Evolutionary conservation across 2,329 filamentous ascomycete species (phyloP), one percentile per base, ranked within the genome.

Genomic region (Aspergillus texensis): DNA sequence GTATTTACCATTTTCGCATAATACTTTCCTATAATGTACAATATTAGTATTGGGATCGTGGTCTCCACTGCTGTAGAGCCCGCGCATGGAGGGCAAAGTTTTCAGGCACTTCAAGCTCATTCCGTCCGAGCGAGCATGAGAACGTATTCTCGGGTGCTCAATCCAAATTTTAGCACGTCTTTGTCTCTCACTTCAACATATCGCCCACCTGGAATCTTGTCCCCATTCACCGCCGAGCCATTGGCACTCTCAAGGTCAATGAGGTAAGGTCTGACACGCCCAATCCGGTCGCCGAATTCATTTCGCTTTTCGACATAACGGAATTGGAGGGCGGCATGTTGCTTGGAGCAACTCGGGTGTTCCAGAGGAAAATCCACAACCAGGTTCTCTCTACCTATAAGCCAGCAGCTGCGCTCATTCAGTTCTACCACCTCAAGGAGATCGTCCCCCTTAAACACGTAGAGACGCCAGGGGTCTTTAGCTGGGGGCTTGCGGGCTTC

Each of bases 321-420:
- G 73, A 99, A 99, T 76, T 99, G 95, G 50, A 99, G 86, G 10
- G 94, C 95, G 0, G 94, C 94, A 77, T 99, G 95, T 79, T 99
- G 95, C 78, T 96, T 96, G 76, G 93, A 96, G 72, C 93, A 89
- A 77, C 93, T 97, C 0, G 94, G 93, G 75, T 99, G 94, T 74
- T 96, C 93, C 9, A 96, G 87, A 2, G 88, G 82, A 62, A 97
- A 83, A 75, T 99, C 95, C 2, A 92, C 93, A 4, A 99, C 90
- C 6, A 89, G 82, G 59, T 85, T 78, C 71, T 97, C 94, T 54
- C 94, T 85, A 0, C 95, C 95, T 10, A 97, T 82, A 28, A 99
- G 82, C 95, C 95, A 99, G 80, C 93, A 97, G 73, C 90, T 96
- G 64, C 92, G 88, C 61, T 84, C 80, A 62, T 86, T 85, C 56